Conservation (phyloP, 2,329 filamentous ascomycete species). For the Claviceps capensis region DNA sequence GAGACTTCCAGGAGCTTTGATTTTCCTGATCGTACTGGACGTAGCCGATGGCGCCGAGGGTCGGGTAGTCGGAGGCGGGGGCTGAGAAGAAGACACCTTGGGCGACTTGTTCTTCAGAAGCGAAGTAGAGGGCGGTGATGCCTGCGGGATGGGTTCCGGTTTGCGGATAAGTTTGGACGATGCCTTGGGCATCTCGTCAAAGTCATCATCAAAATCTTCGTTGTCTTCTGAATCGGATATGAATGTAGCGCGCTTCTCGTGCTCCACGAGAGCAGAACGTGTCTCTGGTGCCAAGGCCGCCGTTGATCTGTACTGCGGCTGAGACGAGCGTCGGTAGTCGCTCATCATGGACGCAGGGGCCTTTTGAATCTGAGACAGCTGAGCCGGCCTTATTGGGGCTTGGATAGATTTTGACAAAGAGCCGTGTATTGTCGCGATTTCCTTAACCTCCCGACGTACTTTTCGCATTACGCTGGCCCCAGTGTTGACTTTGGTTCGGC, state of each 20-base stretch:
- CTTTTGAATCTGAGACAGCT: conserved; percentile 26
- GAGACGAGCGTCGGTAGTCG: conserved; percentile 32
- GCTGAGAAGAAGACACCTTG: background rate
- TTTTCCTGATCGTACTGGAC: background rate
- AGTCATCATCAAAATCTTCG: conserved; percentile 10
- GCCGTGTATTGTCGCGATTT: conserved; percentile 35
- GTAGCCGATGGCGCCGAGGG: background rate
- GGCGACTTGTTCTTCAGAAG: background rate
- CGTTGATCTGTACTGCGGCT: conserved; percentile 19
- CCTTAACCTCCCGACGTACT: conserved; percentile 40
- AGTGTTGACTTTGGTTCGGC: conserved; percentile 36
- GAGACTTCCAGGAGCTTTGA: conserved; percentile 1
- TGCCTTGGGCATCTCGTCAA: background rate
- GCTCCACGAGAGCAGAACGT: conserved; percentile 14
- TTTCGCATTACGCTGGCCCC: conserved; percentile 42
- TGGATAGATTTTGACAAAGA: conserved; percentile 24
- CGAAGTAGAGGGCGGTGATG: background rate
- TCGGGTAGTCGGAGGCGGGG: background rate
- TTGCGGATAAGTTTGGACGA: background rate
- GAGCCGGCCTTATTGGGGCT: conserved; percentile 18
- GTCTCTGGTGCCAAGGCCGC: conserved; percentile 10
- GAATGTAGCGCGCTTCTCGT: conserved; percentile 23
- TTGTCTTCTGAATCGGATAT: conserved; percentile 26
- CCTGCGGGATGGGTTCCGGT: conserved; percentile 7
- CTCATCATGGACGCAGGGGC: conserved; percentile 42